Conservation (phyloP, 2,329 filamentous ascomycete species). For the Fusarium siculi region DNA sequence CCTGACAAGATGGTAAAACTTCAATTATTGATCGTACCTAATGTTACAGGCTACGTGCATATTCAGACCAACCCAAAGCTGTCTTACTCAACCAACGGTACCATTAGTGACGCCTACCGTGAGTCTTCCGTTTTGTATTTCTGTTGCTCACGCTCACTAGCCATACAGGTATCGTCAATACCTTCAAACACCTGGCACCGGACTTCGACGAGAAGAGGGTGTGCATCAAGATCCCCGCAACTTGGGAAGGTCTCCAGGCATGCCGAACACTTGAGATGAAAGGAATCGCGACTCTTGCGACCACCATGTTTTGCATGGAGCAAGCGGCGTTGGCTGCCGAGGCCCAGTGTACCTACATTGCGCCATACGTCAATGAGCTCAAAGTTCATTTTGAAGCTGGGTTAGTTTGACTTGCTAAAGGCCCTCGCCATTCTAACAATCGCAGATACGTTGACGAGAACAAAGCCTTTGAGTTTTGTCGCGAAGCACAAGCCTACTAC, state of each 20-base stretch:
- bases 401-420: slow-evolving; percentile 45
- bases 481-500: slow-evolving; percentile 64
- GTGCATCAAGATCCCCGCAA: slow-evolving; percentile 72
- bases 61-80: slow-evolving; percentile 70
- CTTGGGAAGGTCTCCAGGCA: slow-evolving; percentile 71
- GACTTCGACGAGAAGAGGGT: slow-evolving; percentile 58
- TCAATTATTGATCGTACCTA: slow-evolving; percentile 60
- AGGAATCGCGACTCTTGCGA: slow-evolving; percentile 69
- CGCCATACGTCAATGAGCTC: slow-evolving; percentile 74
- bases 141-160: background rate
- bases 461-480: slow-evolving; percentile 62
- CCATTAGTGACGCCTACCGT: slow-evolving; percentile 63
- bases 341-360: slow-evolving; percentile 69
- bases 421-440: background rate
- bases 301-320: slow-evolving; percentile 70
- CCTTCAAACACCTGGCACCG: slow-evolving; percentile 37
- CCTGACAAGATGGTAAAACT: slow-evolving; percentile 63
- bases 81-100: slow-evolving; percentile 61
- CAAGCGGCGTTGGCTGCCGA: slow-evolving; percentile 69
- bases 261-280: slow-evolving; percentile 63
- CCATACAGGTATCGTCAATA: slow-evolving; percentile 57
- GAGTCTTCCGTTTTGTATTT: slow-evolving; percentile 12
- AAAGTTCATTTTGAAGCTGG: slow-evolving; percentile 67
- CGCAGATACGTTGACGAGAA: slow-evolving; percentile 59
- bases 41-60: slow-evolving; percentile 64